Conservation (phyloP, 352 stramenopile species). For the Phytophthora chlamydospora region DNA sequence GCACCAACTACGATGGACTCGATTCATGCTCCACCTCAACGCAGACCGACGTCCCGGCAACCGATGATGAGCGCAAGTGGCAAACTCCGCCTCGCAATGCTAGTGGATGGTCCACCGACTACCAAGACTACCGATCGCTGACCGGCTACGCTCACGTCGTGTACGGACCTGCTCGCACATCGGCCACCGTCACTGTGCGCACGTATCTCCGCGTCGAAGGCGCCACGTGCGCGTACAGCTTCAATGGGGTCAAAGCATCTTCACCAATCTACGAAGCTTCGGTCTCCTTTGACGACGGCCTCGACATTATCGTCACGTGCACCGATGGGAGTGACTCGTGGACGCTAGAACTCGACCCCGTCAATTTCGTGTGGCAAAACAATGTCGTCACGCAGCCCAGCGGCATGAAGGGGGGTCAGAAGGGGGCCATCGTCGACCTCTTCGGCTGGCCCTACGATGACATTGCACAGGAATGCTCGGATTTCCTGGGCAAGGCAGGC, state of each 20-base stretch:
- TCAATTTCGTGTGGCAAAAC: slow-evolving; percentile 75
- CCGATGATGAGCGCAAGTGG: slow-evolving; percentile 46
- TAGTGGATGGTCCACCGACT: slow-evolving; percentile 32
- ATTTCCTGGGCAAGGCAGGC: slow-evolving; percentile 66
- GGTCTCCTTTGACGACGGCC: slow-evolving; percentile 28
- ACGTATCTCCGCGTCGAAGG: slow-evolving; percentile 35
- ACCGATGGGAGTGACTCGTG: slow-evolving; percentile 14
- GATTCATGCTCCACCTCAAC: slow-evolving; percentile 36
- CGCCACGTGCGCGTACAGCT: slow-evolving; percentile 44
- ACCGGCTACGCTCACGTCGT: slow-evolving; percentile 53
- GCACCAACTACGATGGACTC: slow-evolving; percentile 43
- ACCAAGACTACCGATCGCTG: slow-evolving; percentile 54
- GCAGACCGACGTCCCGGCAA: slow-evolving; percentile 20
- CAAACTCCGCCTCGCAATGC: slow-evolving; percentile 54
- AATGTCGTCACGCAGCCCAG: slow-evolving; percentile 37
- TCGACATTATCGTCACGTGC: slow-evolving; percentile 44
- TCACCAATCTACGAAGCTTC: slow-evolving; percentile 28
- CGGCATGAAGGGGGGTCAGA: slow-evolving; percentile 53
- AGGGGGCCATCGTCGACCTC: slow-evolving; percentile 67
- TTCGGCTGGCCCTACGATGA: slow-evolving; percentile 78
- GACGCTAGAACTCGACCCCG: slow-evolving; percentile 53
- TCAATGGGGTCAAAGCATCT: slow-evolving; percentile 37
- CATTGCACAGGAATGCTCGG: slow-evolving; percentile 63
- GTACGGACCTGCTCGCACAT: slow-evolving; percentile 39
- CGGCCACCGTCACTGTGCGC: slow-evolving; percentile 50